These are phyloP conservation scores for Fusarium sp. DNA, from an alignment of 2,329 filamentous ascomycete species.

Conservation along the genomic window DNA sequence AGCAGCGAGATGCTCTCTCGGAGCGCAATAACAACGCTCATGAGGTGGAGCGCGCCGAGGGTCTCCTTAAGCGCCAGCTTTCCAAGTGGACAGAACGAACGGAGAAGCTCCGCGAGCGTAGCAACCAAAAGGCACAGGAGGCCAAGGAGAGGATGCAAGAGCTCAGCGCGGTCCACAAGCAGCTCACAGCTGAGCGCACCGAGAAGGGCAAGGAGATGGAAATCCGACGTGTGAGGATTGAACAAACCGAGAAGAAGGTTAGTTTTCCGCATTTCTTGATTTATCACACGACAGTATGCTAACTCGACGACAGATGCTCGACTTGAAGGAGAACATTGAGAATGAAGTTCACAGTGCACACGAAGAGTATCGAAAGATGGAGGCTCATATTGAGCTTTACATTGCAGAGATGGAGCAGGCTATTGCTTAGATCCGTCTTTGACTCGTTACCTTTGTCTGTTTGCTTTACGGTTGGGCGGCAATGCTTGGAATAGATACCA, in stretches of 20 bases:
- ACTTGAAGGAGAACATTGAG: constrained; percentile 97
- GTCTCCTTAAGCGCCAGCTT: constrained; percentile 82
- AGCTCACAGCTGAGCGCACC: constrained; percentile 81
- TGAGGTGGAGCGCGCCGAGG: constrained; percentile 89
- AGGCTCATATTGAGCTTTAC: constrained; percentile 95
- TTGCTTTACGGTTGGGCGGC: constrained; percentile 27
- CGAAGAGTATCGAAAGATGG: constrained; percentile 97
- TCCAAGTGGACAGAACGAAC: constrained; percentile 87
- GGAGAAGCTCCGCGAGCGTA: constrained; percentile 80
- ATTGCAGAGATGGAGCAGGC: constrained; percentile 99
- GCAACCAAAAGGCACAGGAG: constrained; percentile 78
- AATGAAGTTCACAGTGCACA: constrained; percentile 89
- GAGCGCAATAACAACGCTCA: constrained; percentile 89
- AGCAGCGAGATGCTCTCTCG: constrained; percentile 84
- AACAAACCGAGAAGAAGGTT: constrained; percentile 99
- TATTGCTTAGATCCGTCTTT: constrained; percentile 52
- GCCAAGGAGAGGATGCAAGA: constrained; percentile 92
- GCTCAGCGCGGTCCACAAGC: constrained; percentile 78
- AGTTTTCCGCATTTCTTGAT: background rate
- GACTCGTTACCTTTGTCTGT: constrained; percentile 9
- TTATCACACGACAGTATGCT: constrained; percentile 7
- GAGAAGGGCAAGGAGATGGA: constrained; percentile 94
- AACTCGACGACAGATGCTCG: constrained; percentile 76
- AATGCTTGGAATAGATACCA: constrained; percentile 48
- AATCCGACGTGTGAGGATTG: constrained; percentile 87